Conservation (phyloP, 2,329 filamentous ascomycete species). For the Alternaria gaisen region DNA sequence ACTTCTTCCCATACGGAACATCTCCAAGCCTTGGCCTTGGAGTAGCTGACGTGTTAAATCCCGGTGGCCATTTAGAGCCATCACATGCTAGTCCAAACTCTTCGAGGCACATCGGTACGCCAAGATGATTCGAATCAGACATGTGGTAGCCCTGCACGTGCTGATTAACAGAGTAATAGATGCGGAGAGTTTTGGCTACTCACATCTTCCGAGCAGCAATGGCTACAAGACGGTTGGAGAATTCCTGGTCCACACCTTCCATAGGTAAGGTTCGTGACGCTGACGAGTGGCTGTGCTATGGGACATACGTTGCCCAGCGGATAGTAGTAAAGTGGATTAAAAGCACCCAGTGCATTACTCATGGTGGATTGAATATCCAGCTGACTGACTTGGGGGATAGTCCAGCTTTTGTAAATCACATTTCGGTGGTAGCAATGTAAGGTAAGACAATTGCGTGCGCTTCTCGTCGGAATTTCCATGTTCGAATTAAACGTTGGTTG, state of each 20-base stretch:
- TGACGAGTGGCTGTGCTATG: not conserved
- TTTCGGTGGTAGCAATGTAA: not conserved
- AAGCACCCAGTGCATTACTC: not conserved
- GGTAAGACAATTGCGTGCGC: not conserved
- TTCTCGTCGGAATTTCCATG: not conserved
- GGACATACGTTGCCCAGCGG: not conserved
- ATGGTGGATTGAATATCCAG: not conserved
- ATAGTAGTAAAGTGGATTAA: constrained; percentile 4
- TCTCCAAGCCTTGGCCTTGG: not conserved
- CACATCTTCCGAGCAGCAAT: constrained; percentile 4
- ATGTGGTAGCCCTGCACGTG: not conserved
- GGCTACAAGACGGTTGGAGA: not conserved
- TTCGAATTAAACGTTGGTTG: not conserved
- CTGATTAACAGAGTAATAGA: not conserved
- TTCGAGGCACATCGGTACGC: not conserved
- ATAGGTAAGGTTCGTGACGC: not conserved
- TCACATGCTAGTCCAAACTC: constrained; percentile 9
- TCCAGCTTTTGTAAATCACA: not conserved
- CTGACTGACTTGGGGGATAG: not conserved
- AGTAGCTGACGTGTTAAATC: constrained; percentile 1
- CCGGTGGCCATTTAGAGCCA: not conserved
- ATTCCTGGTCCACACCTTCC: constrained; percentile 9
- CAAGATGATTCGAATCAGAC: not conserved
- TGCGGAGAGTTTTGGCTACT: not conserved
- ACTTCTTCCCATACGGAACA: not conserved